Percentiles rank a stretch among this genome's conserved stretches.
These are phyloP conservation scores for Priceomyces fermenticarens DNA, from an alignment of 805 yeast genomes.

Conservation along the genomic window DNA sequence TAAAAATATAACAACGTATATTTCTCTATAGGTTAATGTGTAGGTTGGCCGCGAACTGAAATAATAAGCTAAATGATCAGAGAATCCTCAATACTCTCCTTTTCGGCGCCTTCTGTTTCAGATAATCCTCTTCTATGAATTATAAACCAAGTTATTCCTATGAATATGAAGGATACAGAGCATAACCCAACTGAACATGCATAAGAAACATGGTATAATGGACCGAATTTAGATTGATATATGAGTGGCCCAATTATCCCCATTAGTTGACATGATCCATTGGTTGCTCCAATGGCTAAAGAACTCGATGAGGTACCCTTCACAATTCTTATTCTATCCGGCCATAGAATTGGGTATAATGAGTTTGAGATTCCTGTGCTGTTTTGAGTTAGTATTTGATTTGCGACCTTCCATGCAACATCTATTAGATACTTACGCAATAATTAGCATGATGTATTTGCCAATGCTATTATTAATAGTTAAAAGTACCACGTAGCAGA, in stretches of 20 bases:
- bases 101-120: constrained; percentile 12
- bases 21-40: too few relatives aligned
- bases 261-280: constrained; percentile 10
- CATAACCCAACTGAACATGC: constrained; percentile 10
- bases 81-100: neutral
- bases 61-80: too few relatives aligned
- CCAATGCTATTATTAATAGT: constrained; percentile 5
- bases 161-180: constrained; percentile 5
- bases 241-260: constrained; percentile 13
- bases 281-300: constrained; percentile 13
- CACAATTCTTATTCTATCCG: constrained; percentile 14
- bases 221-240: constrained; percentile 15
- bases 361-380: constrained; percentile 12
- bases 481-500: constrained; percentile 10
- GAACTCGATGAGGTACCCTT: constrained; percentile 12
- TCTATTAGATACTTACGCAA: constrained; percentile 7
- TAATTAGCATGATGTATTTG: constrained; percentile 11
- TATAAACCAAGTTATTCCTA: constrained; percentile 11
- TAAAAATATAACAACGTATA: too few relatives aligned
- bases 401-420: neutral
- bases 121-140: constrained; percentile 10
- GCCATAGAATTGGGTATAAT: constrained; percentile 14
- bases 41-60: too few relatives aligned
- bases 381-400: neutral
- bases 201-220: constrained; percentile 10